Evolutionary conservation across 2,329 filamentous ascomycete genomes (phyloP).

Genomic region (Biscogniauxia marginata): DNA sequence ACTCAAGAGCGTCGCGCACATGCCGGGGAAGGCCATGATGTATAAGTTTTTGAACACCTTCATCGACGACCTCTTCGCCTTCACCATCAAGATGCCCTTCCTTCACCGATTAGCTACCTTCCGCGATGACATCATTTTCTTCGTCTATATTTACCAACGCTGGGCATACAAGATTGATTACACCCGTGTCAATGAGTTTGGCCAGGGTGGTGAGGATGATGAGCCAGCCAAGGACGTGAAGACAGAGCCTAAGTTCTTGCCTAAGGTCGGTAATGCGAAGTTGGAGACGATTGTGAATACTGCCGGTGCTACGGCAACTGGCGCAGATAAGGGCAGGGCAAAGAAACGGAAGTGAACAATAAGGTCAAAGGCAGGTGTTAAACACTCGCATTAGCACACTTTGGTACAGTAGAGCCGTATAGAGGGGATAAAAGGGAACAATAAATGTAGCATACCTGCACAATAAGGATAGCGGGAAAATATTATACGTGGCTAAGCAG

Average conservation of each 20-base stretch:
- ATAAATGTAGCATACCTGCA: too few relatives aligned
- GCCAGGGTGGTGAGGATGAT: constrained; percentile 94
- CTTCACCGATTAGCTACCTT: constrained; percentile 90
- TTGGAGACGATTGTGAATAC: constrained; percentile 29
- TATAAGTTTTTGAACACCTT: constrained; percentile 99
- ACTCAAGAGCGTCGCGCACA: constrained; percentile 91
- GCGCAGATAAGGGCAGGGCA: constrained; percentile 47
- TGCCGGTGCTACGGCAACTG: constrained; percentile 46
- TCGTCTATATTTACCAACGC: constrained; percentile 92
- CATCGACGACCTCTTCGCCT: constrained; percentile 97
- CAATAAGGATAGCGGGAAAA: too few relatives aligned
- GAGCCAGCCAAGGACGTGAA: constrained; percentile 39
- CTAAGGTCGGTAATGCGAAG: constrained; percentile 25
- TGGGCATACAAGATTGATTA: constrained; percentile 93
- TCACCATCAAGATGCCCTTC: constrained; percentile 98
- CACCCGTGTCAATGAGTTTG: constrained; percentile 92
- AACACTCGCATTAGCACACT: background rate
- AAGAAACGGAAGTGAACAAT: constrained; percentile 46
- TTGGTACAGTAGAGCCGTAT: background rate
- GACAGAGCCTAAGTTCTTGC: constrained; percentile 38
- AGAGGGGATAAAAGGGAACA: too few relatives aligned
- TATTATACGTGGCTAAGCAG: too few relatives aligned
- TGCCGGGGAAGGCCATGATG: constrained; percentile 94
- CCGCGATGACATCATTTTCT: constrained; percentile 96
- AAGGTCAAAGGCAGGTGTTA: background rate